A percentile compares a stretch with the other conserved stretches of the same genome.
Conservation (phyloP, 345 rosid species). For the Carallia pectinifolia region DNA sequence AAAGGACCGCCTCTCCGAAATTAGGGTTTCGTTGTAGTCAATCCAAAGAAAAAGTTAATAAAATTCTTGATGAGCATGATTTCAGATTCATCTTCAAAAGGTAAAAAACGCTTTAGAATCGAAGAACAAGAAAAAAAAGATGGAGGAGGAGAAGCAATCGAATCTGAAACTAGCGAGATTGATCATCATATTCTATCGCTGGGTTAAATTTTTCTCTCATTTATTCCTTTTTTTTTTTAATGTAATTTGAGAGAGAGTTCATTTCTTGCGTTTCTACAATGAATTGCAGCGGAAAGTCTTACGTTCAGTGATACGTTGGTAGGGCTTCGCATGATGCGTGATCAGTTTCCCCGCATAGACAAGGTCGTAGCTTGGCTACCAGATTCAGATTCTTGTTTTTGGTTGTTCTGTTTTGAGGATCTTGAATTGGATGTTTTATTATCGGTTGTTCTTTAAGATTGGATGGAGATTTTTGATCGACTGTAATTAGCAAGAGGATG, state of each 20-base stretch:
- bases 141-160: conserved; percentile 30
- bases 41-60: too few species aligned
- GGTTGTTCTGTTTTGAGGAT: not conserved
- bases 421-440: too few species aligned
- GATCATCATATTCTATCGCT: conserved; percentile 11
- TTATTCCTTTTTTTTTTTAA: not conserved
- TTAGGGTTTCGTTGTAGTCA: too few species aligned
- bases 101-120: too few species aligned
- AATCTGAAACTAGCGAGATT: too few species aligned
- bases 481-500: too few species aligned
- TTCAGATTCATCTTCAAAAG: conserved; percentile 9
- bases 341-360: conserved; percentile 80
- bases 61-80: not conserved
- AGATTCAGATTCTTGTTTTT: not conserved
- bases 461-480: too few species aligned
- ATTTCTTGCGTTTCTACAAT: not conserved
- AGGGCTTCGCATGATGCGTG: conserved; percentile 86
- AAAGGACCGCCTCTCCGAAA: too few species aligned
- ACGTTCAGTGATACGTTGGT: conserved; percentile 76
- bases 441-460: too few species aligned
- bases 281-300: conserved; percentile 60
- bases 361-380: conserved; percentile 40
- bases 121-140: conserved; percentile 23
- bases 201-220: conserved; percentile 14
- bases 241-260: not conserved